These are phyloP conservation scores for Termitomyces bulborhizus DNA, from an alignment of 768 basidiomycete genomes.

Conservation along the genomic window DNA sequence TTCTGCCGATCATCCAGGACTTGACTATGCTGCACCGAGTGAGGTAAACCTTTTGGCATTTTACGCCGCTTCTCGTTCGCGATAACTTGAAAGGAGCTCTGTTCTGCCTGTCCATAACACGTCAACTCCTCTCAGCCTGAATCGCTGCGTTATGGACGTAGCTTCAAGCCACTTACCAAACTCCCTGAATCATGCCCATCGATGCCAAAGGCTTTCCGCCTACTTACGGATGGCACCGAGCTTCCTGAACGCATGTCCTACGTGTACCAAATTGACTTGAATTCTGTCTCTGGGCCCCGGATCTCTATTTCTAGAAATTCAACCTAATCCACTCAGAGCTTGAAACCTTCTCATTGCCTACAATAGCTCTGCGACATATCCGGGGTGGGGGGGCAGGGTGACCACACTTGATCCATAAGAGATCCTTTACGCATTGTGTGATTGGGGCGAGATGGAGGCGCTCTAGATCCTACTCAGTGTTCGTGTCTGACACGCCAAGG, in stretches of 20 bases:
- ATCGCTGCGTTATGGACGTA: neutral
- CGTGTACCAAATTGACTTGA: neutral
- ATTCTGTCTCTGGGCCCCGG: neutral
- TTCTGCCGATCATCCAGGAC: neutral
- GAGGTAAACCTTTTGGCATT: neutral
- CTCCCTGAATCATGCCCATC: neutral
- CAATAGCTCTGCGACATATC: neutral
- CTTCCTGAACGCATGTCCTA: neutral
- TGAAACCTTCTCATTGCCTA: neutral
- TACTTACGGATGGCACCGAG: neutral
- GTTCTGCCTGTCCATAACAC: neutral
- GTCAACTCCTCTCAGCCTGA: neutral
- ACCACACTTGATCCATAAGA: neutral
- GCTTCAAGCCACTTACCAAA: constrained; percentile 2
- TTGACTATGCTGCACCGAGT: neutral
- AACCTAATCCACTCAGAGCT: neutral
- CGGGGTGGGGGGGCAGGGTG: neutral
- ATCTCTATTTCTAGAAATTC: neutral
- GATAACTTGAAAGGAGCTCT: neutral
- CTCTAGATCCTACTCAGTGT: neutral
- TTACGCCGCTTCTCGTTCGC: neutral
- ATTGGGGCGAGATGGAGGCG: neutral
- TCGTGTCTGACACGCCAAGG: neutral
- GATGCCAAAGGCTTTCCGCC: neutral
- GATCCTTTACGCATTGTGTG: neutral